A percentile compares a stretch with the other conserved stretches of the same genome.
Conservation (phyloP, 1,284 basidiomycete species). For the Boletus smithii region DNA sequence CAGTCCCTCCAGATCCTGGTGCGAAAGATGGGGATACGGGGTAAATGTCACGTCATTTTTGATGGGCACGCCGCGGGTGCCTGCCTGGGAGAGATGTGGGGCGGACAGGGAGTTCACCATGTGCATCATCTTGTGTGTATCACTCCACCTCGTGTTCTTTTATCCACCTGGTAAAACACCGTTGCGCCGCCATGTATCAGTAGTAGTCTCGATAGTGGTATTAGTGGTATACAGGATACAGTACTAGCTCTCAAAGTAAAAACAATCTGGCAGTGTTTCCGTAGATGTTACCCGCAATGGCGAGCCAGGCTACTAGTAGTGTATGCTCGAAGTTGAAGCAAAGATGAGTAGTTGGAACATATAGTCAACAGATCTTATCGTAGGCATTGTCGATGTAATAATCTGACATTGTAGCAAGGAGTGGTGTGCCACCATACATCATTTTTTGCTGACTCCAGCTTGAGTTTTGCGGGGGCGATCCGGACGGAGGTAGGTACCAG, state of each 20-base stretch:
- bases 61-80: background rate
- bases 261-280: background rate
- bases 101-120: background rate
- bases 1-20: conserved; percentile 56
- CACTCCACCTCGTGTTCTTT: conserved; percentile 13
- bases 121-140: conserved; percentile 15
- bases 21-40: conserved; percentile 76
- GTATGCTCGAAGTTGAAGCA: background rate
- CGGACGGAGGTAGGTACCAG: too few relatives aligned
- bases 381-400: too few relatives aligned
- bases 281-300: background rate
- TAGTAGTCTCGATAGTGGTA: conserved; percentile 5
- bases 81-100: background rate
- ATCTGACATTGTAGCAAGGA: too few relatives aligned
- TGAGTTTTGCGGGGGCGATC: too few relatives aligned
- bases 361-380: too few relatives aligned
- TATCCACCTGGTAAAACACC: conserved; percentile 5
- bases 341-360: background rate
- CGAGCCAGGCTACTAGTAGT: too few relatives aligned
- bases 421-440: too few relatives aligned
- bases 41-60: conserved; percentile 27
- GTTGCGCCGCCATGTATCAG: conserved; percentile 6
- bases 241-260: conserved; percentile 2
- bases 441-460: too few relatives aligned
- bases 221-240: conserved; percentile 6